These are phyloP conservation scores for Fusarium musae DNA, from an alignment of 2,329 filamentous ascomycete genomes.

Conservation along the genomic window DNA sequence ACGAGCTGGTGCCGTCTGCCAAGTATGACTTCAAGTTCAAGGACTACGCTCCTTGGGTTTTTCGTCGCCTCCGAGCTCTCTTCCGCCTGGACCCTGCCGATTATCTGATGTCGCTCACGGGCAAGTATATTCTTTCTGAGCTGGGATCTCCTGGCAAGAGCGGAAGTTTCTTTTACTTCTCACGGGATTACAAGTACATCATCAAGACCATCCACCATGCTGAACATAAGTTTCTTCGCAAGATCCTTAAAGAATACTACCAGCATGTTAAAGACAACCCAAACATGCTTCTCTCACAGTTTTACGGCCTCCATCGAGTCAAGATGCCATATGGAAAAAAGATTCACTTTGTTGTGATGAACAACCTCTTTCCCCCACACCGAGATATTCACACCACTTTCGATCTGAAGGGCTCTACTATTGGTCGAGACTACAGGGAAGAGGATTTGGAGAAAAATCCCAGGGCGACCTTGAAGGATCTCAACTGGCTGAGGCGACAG, in stretches of 20 bases:
- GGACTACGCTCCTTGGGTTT: conserved; percentile 99
- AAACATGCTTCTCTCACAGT: conserved; percentile 96
- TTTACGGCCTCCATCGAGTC: conserved; percentile 95
- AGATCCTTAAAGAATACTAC: conserved; percentile 91
- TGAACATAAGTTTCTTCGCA: conserved; percentile 88
- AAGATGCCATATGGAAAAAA: conserved; percentile 99
- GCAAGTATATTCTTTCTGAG: conserved; percentile 98
- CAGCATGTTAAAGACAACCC: conserved; percentile 91
- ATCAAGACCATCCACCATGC: conserved; percentile 99
- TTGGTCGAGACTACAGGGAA: conserved; percentile 91
- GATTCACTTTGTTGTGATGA: conserved; percentile 99
- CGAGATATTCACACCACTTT: conserved; percentile 97
- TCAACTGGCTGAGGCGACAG: conserved; percentile 93
- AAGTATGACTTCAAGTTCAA: conserved; percentile 99
- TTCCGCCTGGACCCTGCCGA: conserved; percentile 96
- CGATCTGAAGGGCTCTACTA: conserved; percentile 94
- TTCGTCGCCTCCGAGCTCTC: conserved; percentile 86
- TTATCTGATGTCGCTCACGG: conserved; percentile 97
- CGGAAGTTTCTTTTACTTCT: conserved; percentile 99
- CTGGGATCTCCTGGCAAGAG: conserved; percentile 97
- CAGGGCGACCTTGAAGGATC: conserved; percentile 91
- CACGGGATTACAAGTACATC: conserved; percentile 99
- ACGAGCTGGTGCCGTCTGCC: conserved; percentile 95
- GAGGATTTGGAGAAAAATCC: conserved; percentile 90
- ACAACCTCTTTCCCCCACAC: conserved; percentile 97